A percentile compares a stretch with the other conserved stretches of the same genome.
Evolutionary conservation across 306 rosid genomes (phyloP).

Genomic region (Quercus aquifolioides): DNA sequence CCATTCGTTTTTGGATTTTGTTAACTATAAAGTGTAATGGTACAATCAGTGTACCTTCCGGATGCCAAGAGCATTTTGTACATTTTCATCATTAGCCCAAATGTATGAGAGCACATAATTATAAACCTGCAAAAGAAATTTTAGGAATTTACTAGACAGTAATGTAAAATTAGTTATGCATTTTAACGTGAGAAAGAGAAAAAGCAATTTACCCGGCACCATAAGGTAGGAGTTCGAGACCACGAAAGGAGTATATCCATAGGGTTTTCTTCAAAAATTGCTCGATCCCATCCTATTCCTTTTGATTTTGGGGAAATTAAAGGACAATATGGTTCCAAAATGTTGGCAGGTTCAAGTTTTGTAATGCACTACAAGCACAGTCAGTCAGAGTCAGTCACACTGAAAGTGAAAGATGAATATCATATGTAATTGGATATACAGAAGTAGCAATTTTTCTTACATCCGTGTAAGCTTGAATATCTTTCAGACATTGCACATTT

Average conservation of each 20-base stretch:
- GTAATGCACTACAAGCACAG: conserved; percentile 24
- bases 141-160: background rate
- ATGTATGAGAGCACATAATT: conserved; percentile 1
- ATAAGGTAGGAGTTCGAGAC: background rate
- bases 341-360: conserved; percentile 15
- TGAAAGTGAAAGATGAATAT: background rate
- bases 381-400: background rate
- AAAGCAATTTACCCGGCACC: background rate
- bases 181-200: background rate
- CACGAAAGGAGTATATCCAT: background rate
- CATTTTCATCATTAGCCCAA: conserved; percentile 29
- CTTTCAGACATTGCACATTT: conserved; percentile 33
- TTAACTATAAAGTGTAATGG: background rate
- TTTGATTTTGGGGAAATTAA: conserved; percentile 16
- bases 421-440: too few relatives aligned
- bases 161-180: too few relatives aligned
- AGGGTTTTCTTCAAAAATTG: background rate
- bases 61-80: conserved; percentile 26
- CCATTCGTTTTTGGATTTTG: background rate
- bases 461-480: conserved; percentile 16
- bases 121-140: background rate
- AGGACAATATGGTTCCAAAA: conserved; percentile 36
- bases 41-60: background rate
- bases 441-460: conserved; percentile 12
- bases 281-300: background rate